Evolutionary conservation across 176 grass and related monocot genomes (phyloP).

Genomic region (Chloris gayana): DNA sequence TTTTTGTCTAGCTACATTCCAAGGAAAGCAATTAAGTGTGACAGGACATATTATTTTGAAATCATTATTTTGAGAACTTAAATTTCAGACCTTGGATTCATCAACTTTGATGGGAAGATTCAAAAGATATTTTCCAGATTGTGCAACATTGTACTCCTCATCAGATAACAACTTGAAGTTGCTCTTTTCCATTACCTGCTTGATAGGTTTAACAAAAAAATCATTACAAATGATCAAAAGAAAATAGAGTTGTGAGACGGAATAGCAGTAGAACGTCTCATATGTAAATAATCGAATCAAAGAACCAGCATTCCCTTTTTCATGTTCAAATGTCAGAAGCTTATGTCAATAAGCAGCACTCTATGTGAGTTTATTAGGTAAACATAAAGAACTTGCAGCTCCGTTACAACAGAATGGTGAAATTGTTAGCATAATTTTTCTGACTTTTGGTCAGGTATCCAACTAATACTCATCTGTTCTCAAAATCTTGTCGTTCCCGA

Average conservation of each 20-base stretch:
- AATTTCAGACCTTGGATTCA: conserved; percentile 79
- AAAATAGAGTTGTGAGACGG: neutral
- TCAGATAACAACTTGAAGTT: conserved; percentile 87
- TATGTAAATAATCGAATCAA: neutral
- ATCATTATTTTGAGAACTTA: neutral
- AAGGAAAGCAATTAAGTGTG: conserved; percentile 34
- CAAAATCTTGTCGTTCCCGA: too few species aligned
- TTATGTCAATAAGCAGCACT: conserved; percentile 2
- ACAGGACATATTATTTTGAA: conserved; percentile 11
- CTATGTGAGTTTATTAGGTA: neutral
- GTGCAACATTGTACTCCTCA: conserved; percentile 82
- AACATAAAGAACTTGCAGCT: neutral
- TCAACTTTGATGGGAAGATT: conserved; percentile 94
- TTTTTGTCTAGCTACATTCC: conserved; percentile 72
- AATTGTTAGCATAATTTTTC: neutral
- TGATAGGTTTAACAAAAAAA: conserved; percentile 18
- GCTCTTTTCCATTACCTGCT: conserved; percentile 89
- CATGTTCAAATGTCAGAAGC: conserved; percentile 1
- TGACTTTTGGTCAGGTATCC: neutral
- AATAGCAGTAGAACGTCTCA: neutral
- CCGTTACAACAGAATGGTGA: neutral
- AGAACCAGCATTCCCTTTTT: neutral
- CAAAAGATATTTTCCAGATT: conserved; percentile 85
- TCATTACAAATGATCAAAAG: conserved; percentile 14
- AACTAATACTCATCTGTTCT: too few species aligned